Conservation (phyloP, 192 early-diverging fungal species). For the Coemansia biformis region DNA sequence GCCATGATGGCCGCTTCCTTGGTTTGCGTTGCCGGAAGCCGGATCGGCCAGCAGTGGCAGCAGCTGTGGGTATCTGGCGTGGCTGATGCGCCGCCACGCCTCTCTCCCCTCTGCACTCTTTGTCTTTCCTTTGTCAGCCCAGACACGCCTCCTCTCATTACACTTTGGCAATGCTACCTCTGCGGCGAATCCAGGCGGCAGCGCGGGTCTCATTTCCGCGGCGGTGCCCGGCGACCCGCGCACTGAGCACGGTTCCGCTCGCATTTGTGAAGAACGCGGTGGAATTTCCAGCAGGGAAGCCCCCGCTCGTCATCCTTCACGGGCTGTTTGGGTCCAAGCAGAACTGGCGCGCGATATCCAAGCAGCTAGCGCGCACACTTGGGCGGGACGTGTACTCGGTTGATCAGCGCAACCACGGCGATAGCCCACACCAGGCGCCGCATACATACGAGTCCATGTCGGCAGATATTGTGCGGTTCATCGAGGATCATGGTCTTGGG, state of each 20-base stretch:
- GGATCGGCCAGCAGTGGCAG: too few species aligned
- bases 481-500: conserved; percentile 54
- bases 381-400: conserved; percentile 63
- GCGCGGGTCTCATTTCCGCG: too few species aligned
- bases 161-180: neutral
- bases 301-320: conserved; percentile 74
- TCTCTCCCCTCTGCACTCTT: too few species aligned
- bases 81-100: too few species aligned
- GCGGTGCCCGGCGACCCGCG: conserved; percentile 1
- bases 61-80: too few species aligned
- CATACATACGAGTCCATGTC: conserved; percentile 79
- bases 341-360: conserved; percentile 85
- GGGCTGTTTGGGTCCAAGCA: conserved; percentile 93
- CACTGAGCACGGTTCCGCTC: conserved; percentile 25
- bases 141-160: too few species aligned
- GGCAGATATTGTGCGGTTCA: conserved; percentile 66
- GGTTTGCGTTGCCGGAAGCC: too few species aligned
- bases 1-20: too few species aligned
- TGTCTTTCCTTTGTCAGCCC: too few species aligned
- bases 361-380: conserved; percentile 60
- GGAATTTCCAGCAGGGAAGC: neutral
- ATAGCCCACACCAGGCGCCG: conserved; percentile 62
- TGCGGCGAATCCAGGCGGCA: neutral
- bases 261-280: conserved; percentile 16
- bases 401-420: conserved; percentile 93